Base-by-base conservation (phyloP, 176 grass and related monocot genomes). In the Carex kokanica region DNA sequence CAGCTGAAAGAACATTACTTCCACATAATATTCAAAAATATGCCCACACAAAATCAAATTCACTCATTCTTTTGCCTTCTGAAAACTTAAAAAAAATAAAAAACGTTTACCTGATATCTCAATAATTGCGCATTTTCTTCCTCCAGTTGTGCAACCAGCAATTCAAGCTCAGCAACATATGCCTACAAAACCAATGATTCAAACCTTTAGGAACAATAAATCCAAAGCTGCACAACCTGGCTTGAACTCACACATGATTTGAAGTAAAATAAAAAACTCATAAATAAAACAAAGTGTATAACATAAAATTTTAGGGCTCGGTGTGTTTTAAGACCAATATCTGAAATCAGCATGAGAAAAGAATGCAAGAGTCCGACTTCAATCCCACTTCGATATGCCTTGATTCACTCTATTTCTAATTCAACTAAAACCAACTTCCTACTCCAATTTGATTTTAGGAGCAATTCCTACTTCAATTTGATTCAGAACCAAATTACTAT, bases 101-200 rank as follows among this genome's bases (percentile, higher is more conserved):
- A 85, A 58, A 36, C n/a, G 8, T 64, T 8, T 90, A 99, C 96
- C 93, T 92, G 96, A 51, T 88, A 75, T 85, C 67, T 91, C 36
- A 87, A 64, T 63, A 99, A 72, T 74, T 86, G 80, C 25, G 88
- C 84, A 78, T 93, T 99, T 29, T 95, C 93, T 88, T 88, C 89
- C 57, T 95, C 96, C 43, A 99, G 86, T 60, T 95, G 89, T 38
- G 89, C 62, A n/a, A 95, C 89, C 71, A 93, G 53, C 1, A 86
- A 84, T 89, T 99, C 96, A 27, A 99, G 96, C 89, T 99, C 93
- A 8, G 88, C 93, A 61, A 90, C 91, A 85, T 99, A 95, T 0
- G 96, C 93, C 96, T 99, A 77, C 56, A 88, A 49, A 21, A 79
- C 24, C 47, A 21, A 58, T 55, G 18, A 24, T 32, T 56, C 23